Evolutionary conservation across 1,139 yeast genomes (phyloP).

Genomic region (Candida sanyaensis): DNA sequence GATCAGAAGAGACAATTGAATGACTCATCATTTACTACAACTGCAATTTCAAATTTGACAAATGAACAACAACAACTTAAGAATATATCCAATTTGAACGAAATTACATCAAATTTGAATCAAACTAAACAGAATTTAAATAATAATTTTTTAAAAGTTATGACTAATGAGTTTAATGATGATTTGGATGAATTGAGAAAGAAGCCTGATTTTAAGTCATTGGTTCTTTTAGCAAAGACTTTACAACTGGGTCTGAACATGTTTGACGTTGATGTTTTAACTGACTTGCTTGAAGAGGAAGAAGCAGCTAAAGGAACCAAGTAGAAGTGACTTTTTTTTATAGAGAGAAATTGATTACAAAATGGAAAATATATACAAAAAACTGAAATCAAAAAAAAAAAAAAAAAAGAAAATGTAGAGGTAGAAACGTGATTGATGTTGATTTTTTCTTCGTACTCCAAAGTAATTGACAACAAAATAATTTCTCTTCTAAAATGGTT

Average conservation of each 20-base stretch:
- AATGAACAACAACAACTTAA: slow-evolving; percentile 19
- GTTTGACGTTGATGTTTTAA: slow-evolving; percentile 63
- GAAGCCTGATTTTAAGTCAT: slow-evolving; percentile 66
- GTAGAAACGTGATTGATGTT: not conserved
- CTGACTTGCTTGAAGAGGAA: slow-evolving; percentile 29
- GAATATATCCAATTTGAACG: slow-evolving; percentile 20
- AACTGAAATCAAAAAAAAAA: not conserved
- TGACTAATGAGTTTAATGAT: slow-evolving; percentile 61
- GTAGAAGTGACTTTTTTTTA: not conserved
- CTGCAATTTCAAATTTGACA: slow-evolving; percentile 19
- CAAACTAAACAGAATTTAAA: slow-evolving; percentile 45
- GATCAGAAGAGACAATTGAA: slow-evolving; percentile 26
- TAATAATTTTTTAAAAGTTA: slow-evolving; percentile 52
- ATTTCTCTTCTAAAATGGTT: not conserved
- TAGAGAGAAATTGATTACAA: not conserved
- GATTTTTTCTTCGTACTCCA: not conserved
- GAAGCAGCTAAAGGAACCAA: not conserved
- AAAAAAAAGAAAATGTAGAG: not conserved
- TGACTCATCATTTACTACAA: slow-evolving; percentile 28
- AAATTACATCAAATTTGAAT: slow-evolving; percentile 24
- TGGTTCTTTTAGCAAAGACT: slow-evolving; percentile 62
- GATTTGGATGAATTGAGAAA: slow-evolving; percentile 65
- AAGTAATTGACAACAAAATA: not conserved
- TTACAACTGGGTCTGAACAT: slow-evolving; percentile 67
- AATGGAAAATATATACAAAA: not conserved